Percentiles rank a stretch among this genome's conserved stretches.
phyloP scores from a whole-genome alignment of 495 filamentous ascomycete genomes.

The Talaromyces adpressus region DNA sequence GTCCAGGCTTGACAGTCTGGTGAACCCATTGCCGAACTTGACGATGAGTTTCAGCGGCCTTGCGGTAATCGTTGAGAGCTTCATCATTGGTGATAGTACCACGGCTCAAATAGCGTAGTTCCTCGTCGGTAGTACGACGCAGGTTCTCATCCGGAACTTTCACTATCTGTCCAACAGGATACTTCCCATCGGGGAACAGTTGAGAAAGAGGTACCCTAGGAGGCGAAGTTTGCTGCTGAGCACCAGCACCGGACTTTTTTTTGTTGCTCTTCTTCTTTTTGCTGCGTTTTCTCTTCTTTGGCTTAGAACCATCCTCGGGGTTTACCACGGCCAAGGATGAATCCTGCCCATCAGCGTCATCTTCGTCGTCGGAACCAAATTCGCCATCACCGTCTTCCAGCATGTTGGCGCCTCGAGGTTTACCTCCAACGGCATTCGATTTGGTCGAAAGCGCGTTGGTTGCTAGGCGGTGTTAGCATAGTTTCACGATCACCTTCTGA shows the following conservation, averaged over 20 bases:
- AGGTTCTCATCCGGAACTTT: constrained; percentile 38
- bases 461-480: not conserved
- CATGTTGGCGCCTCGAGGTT: constrained; percentile 27
- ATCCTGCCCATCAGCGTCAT: constrained; percentile 33
- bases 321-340: constrained; percentile 13
- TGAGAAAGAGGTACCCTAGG: constrained; percentile 45
- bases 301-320: not conserved
- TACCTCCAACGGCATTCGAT: constrained; percentile 32
- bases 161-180: constrained; percentile 47
- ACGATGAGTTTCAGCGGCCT: constrained; percentile 55
- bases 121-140: constrained; percentile 52
- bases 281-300: constrained; percentile 49
- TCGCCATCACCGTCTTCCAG: constrained; percentile 34
- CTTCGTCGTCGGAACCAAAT: constrained; percentile 44
- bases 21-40: constrained; percentile 54
- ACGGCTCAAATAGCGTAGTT: constrained; percentile 46
- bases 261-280: constrained; percentile 49
- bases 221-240: constrained; percentile 44
- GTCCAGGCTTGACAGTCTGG: constrained; percentile 48
- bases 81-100: constrained; percentile 42
- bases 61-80: constrained; percentile 52
- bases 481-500: constrained; percentile 9
- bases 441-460: constrained; percentile 23
- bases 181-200: constrained; percentile 43
- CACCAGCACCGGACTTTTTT: constrained; percentile 18